phyloP scores from a whole-genome alignment of 2,329 filamentous ascomycete species.

The Penicillium sp. region DNA sequence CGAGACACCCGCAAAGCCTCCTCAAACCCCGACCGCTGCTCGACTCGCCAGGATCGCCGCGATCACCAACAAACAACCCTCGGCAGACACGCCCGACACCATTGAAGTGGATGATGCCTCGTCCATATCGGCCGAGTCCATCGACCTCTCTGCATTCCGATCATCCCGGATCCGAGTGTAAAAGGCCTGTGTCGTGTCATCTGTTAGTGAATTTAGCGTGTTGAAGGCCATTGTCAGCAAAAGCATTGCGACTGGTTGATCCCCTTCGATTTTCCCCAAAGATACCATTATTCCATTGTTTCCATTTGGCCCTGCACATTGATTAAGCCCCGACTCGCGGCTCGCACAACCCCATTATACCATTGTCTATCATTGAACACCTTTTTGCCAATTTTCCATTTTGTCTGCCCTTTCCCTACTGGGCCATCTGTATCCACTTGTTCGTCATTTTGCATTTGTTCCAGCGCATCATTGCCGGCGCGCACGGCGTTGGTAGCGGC shows the following conservation, averaged over 20 bases:
- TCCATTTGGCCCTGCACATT: constrained; percentile 9
- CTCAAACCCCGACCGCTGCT: constrained; percentile 14
- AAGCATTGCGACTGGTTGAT: constrained; percentile 12
- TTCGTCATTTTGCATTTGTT: constrained; percentile 18
- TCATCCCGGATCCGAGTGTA: constrained; percentile 26
- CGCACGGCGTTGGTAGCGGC: constrained; percentile 24
- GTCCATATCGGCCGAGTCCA: constrained; percentile 34
- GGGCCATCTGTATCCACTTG: constrained; percentile 5
- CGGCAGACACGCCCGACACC: constrained; percentile 17
- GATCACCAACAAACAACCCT: constrained; percentile 19
- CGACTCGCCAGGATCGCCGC: constrained; percentile 21
- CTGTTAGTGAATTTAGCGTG: constrained; percentile 24
- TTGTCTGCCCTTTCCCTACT: background rate
- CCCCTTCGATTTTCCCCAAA: constrained; percentile 7
- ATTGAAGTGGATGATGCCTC: constrained; percentile 40
- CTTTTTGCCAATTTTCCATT: background rate
- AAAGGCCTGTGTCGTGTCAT: constrained; percentile 1
- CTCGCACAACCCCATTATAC: background rate
- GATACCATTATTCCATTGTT: constrained; percentile 6
- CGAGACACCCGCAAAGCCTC: constrained; percentile 8
- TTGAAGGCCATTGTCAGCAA: constrained; percentile 17
- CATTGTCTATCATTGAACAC: constrained; percentile 4
- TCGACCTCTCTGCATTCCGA: constrained; percentile 38
- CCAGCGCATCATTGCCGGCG: constrained; percentile 17
- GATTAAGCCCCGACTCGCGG: background rate